A percentile compares a stretch with the other conserved stretches of the same genome.
phyloP scores from a whole-genome alignment of 768 basidiomycete genomes.

The Paxillus ammoniavirescens region DNA sequence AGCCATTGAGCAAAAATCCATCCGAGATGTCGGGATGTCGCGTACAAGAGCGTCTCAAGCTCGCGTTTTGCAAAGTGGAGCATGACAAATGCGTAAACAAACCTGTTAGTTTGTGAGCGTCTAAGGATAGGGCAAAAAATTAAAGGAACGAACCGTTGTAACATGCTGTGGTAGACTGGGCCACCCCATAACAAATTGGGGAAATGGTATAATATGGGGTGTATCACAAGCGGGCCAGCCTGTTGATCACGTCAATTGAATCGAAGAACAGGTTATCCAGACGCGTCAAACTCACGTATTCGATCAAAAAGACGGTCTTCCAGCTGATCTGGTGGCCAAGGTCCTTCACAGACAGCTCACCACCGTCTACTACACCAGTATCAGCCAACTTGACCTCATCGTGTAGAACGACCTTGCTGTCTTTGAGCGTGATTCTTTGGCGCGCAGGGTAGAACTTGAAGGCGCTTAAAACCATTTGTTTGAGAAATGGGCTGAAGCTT shows the following conservation, averaged over 20 bases:
- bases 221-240: slow-evolving; percentile 87
- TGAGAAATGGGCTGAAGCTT: neutral
- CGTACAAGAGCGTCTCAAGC: slow-evolving; percentile 86
- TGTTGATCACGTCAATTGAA: slow-evolving; percentile 29
- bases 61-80: slow-evolving; percentile 91
- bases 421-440: slow-evolving; percentile 70
- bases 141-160: slow-evolving; percentile 61
- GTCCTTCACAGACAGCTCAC: slow-evolving; percentile 81
- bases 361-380: slow-evolving; percentile 56
- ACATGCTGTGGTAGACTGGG: slow-evolving; percentile 65
- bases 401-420: slow-evolving; percentile 56
- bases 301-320: slow-evolving; percentile 84
- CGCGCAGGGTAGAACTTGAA: slow-evolving; percentile 66
- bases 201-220: slow-evolving; percentile 79
- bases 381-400: slow-evolving; percentile 61
- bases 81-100: slow-evolving; percentile 72
- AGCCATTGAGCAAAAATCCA: neutral
- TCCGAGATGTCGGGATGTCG: slow-evolving; percentile 1
- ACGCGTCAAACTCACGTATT: slow-evolving; percentile 74
- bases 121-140: neutral
- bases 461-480: slow-evolving; percentile 3
- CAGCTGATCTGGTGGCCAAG: slow-evolving; percentile 88
- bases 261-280: neutral
- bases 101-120: slow-evolving; percentile 37
- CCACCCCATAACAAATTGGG: slow-evolving; percentile 69